Conservation (phyloP, 495 filamentous ascomycete species). For the Daldinia childiae region DNA sequence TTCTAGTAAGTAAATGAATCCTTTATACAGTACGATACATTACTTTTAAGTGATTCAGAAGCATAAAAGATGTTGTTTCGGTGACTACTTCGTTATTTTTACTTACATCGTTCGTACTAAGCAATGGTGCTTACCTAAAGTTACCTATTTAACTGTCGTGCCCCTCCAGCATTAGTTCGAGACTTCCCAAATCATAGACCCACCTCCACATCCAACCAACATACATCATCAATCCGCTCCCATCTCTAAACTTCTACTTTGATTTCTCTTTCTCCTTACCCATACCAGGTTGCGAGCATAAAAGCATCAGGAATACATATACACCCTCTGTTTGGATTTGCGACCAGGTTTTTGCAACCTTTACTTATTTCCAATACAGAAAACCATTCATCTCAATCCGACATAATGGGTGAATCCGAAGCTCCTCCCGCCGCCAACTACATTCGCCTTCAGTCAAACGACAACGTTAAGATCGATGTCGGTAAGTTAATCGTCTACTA, state of each 20-base stretch:
- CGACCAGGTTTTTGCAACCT: slow-evolving; percentile 8
- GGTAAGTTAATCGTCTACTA: slow-evolving; percentile 38
- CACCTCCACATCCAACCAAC: neutral
- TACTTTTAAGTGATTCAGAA: neutral
- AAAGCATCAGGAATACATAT: neutral
- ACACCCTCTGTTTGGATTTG: neutral
- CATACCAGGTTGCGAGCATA: neutral
- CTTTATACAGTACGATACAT: neutral
- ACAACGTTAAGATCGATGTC: slow-evolving; percentile 44
- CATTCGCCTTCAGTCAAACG: slow-evolving; percentile 38
- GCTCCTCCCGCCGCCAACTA: slow-evolving; percentile 24
- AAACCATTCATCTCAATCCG: neutral
- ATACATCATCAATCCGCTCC: neutral
- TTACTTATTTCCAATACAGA: slow-evolving; percentile 16
- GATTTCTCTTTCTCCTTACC: neutral
- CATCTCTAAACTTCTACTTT: slow-evolving; percentile 5
- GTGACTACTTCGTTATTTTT: neutral
- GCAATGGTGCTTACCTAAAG: neutral
- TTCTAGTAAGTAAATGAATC: neutral
- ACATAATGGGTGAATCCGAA: slow-evolving; percentile 35
- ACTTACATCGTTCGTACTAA: neutral
- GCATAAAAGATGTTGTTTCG: neutral
- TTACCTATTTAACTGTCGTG: neutral
- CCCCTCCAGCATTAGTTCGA: slow-evolving; percentile 11
- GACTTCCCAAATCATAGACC: neutral